A percentile compares a stretch with the other conserved stretches of the same genome.
Conservation (phyloP, 2,329 filamentous ascomycete genomes). For the Trichoderma pleuroti region DNA sequence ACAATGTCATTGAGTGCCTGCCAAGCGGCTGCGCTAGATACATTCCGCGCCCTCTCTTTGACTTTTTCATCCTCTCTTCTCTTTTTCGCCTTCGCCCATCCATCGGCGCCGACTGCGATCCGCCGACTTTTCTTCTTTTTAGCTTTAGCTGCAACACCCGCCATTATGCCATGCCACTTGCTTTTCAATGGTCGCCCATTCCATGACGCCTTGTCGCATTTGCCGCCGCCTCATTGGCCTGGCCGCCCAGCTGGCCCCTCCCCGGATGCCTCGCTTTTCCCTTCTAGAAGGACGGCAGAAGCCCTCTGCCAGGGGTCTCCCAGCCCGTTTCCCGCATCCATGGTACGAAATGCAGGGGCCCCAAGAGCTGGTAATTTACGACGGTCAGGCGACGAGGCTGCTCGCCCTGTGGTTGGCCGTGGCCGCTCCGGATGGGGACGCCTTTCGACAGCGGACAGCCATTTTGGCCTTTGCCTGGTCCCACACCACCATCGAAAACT, state of each 20-base stretch:
- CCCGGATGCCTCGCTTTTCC: constrained; percentile 11
- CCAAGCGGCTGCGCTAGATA: constrained; percentile 9
- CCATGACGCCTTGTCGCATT: background rate
- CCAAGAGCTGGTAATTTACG: constrained; percentile 19
- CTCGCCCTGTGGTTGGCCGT: constrained; percentile 13
- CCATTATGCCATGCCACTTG: background rate
- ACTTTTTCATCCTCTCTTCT: background rate
- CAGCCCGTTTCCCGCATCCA: constrained; percentile 15
- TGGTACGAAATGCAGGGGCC: constrained; percentile 15
- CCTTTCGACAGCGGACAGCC: constrained; percentile 15
- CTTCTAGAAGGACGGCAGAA: constrained; percentile 20
- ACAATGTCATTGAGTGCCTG: too few relatives aligned
- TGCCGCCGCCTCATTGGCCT: background rate
- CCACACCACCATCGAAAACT: constrained; percentile 16
- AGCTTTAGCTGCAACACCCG: background rate
- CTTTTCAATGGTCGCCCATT: background rate
- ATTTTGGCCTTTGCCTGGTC: background rate
- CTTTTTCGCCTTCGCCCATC: background rate
- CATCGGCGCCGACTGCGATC: background rate
- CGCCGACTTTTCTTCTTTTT: background rate
- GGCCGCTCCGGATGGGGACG: constrained; percentile 8
- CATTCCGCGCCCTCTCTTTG: background rate
- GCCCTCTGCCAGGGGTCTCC: constrained; percentile 8
- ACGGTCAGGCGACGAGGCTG: constrained; percentile 18
- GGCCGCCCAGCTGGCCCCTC: background rate